These are phyloP conservation scores for Candida sanyiensis DNA, from an alignment of 805 yeast genomes.

Conservation along the genomic window DNA sequence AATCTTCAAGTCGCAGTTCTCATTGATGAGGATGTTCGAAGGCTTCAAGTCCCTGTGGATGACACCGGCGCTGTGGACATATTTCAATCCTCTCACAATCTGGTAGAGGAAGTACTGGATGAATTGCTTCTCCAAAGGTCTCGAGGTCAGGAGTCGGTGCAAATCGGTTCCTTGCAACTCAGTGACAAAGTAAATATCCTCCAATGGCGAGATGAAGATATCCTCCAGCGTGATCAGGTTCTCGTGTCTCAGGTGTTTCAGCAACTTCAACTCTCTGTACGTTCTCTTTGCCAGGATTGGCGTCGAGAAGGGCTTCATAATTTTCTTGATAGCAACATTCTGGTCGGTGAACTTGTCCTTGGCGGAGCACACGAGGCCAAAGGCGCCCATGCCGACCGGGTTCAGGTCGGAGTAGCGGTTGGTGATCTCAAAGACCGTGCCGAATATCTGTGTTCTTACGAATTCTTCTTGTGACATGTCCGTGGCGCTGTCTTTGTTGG, in stretches of 20 bases:
- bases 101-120: conserved; percentile 96
- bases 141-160: conserved; percentile 81
- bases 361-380: conserved; percentile 96
- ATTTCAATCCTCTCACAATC: conserved; percentile 81
- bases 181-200: conserved; percentile 93
- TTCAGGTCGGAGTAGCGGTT: conserved; percentile 83
- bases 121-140: conserved; percentile 94
- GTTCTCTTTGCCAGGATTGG: conserved; percentile 95
- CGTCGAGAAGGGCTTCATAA: conserved; percentile 95
- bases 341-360: conserved; percentile 84
- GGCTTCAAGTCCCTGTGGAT: conserved; percentile 89
- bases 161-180: conserved; percentile 96
- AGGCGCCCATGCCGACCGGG: conserved; percentile 99
- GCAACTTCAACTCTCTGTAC: conserved; percentile 86
- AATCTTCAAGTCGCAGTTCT: conserved; percentile 84
- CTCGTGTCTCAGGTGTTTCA: conserved; percentile 92
- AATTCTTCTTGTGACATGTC: conserved; percentile 26
- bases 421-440: conserved; percentile 92
- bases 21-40: conserved; percentile 76
- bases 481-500: too few species aligned
- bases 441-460: conserved; percentile 79
- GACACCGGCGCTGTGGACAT: conserved; percentile 89
- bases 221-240: conserved; percentile 90
- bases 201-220: conserved; percentile 88
- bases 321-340: conserved; percentile 94